phyloP scores from a whole-genome alignment of 2,329 filamentous ascomycete species.

The Aspergillus ochraceoroseus region DNA sequence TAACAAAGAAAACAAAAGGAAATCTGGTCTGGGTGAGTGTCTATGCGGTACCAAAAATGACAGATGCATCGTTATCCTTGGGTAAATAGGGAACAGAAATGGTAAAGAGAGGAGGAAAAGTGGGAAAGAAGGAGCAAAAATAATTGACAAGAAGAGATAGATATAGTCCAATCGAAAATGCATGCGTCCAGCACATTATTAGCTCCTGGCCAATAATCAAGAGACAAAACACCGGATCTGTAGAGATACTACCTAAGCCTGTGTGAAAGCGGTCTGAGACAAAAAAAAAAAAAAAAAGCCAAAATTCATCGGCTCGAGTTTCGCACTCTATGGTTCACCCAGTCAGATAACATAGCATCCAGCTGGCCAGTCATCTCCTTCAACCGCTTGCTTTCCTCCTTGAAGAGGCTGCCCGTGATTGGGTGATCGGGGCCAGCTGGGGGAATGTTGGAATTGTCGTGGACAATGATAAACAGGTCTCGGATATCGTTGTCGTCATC shows the following conservation, averaged over 20 bases:
- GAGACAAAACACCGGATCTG: too few species aligned
- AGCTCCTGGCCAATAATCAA: conserved; percentile 5
- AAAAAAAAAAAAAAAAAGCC: too few species aligned
- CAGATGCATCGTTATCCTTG: conserved; percentile 16
- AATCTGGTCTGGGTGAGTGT: neutral
- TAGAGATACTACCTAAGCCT: too few species aligned
- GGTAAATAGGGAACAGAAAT: neutral
- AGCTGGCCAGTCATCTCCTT: conserved; percentile 85
- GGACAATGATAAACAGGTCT: conserved; percentile 84
- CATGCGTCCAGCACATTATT: conserved; percentile 11
- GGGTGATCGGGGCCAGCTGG: conserved; percentile 82
- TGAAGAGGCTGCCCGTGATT: conserved; percentile 72
- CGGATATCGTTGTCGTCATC: conserved; percentile 84
- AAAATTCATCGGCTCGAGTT: conserved; percentile 23
- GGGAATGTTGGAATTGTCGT: conserved; percentile 79
- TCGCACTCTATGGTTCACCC: conserved; percentile 54
- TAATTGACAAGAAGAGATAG: conserved; percentile 2
- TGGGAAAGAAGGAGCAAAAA: conserved; percentile 3
- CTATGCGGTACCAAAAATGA: neutral
- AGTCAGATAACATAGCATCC: conserved; percentile 78
- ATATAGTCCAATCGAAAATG: conserved; percentile 1
- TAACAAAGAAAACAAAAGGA: neutral
- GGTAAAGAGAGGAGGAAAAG: neutral
- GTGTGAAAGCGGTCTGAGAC: too few species aligned
- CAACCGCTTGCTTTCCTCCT: conserved; percentile 78